Evolutionary conservation across 257 asterid species (phyloP).

Genomic region (Solanum pinnatisectum): DNA sequence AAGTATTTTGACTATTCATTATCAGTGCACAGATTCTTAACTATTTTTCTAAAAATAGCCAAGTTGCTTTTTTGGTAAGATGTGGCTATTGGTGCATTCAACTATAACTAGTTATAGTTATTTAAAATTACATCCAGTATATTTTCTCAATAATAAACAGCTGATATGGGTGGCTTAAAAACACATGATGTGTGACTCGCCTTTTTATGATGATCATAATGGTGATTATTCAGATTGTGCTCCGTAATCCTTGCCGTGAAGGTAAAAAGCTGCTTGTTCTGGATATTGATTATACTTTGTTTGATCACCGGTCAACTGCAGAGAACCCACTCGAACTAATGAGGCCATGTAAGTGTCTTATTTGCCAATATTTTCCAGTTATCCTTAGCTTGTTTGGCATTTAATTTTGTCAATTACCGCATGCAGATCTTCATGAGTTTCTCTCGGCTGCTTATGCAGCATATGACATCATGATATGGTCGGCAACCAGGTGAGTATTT

Average conservation of each 20-base stretch:
- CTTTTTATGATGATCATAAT: background rate
- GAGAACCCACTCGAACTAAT: slow-evolving; percentile 86
- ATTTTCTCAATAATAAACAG: background rate
- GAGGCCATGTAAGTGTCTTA: slow-evolving; percentile 78
- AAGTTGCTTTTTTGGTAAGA: background rate
- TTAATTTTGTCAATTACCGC: background rate
- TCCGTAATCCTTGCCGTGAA: slow-evolving; percentile 79
- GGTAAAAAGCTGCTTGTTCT: slow-evolving; percentile 92
- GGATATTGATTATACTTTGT: slow-evolving; percentile 88
- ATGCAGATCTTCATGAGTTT: slow-evolving; percentile 93
- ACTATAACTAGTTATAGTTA: background rate
- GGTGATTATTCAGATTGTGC: slow-evolving; percentile 47
- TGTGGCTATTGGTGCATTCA: background rate
- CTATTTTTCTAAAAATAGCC: background rate
- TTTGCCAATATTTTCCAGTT: background rate
- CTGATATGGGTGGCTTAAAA: background rate
- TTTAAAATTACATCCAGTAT: background rate
- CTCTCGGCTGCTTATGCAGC: slow-evolving; percentile 86
- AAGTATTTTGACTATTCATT: background rate
- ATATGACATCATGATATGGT: slow-evolving; percentile 97
- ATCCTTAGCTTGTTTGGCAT: background rate
- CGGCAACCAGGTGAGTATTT: slow-evolving; percentile 70
- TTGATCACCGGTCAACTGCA: slow-evolving; percentile 92
- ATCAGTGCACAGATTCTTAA: background rate
- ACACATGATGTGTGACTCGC: background rate